Conservation (phyloP, 2,329 filamentous ascomycete genomes). For the Alternaria longipes region DNA sequence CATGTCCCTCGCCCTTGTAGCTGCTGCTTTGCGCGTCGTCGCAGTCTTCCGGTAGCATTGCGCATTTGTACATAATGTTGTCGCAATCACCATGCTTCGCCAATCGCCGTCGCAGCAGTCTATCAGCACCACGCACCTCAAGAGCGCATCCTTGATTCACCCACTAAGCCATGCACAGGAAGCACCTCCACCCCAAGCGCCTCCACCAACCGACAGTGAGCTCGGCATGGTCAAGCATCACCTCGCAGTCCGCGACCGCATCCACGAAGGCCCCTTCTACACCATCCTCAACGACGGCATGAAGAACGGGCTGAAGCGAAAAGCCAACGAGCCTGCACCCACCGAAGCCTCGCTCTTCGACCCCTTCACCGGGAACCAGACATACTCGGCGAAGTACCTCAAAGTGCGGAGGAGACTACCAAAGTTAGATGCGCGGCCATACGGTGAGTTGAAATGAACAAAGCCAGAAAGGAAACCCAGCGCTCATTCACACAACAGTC, state of each 20-base stretch:
- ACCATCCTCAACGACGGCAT: constrained; percentile 61
- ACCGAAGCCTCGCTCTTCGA: constrained; percentile 58
- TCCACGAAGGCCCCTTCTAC: constrained; percentile 69
- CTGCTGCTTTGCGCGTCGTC: constrained; percentile 5
- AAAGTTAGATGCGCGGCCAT: constrained; percentile 62
- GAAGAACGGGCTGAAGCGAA: constrained; percentile 53
- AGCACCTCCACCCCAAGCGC: constrained; percentile 48
- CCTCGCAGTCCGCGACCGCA: constrained; percentile 61
- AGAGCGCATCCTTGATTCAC: constrained; percentile 8
- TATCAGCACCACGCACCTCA: not conserved
- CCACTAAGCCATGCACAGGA: constrained; percentile 39
- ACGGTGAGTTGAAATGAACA: constrained; percentile 56
- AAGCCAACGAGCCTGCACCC: constrained; percentile 50
- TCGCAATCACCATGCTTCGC: constrained; percentile 15
- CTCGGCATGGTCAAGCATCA: constrained; percentile 59
- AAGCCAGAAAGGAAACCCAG: not conserved
- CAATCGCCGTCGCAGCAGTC: constrained; percentile 2
- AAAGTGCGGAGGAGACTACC: constrained; percentile 66
- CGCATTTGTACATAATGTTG: constrained; percentile 19
- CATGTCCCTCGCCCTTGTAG: not conserved
- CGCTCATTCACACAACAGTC: constrained; percentile 50
- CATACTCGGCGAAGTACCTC: constrained; percentile 66
- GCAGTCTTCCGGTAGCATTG: constrained; percentile 3
- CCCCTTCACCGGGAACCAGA: constrained; percentile 69
- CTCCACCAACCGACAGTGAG: constrained; percentile 57